A percentile compares a stretch with the other conserved stretches of the same genome.
phyloP scores from a whole-genome alignment of 2,329 filamentous ascomycete species.

The Penicillium thymicola region DNA sequence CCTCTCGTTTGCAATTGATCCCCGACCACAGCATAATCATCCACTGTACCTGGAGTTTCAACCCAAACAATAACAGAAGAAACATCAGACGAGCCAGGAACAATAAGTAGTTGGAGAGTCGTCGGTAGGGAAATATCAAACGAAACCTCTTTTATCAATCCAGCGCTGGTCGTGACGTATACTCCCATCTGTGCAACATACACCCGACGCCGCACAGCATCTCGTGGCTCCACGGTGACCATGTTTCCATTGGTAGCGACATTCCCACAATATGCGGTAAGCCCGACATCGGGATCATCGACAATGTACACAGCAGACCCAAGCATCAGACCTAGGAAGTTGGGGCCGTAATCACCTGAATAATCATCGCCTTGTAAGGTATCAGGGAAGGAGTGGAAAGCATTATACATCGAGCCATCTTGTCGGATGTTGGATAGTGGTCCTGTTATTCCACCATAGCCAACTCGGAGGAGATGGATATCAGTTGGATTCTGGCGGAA shows the following conservation, averaged over 20 bases:
- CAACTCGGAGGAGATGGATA: background rate
- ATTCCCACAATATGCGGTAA: background rate
- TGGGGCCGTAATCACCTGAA: constrained; percentile 57
- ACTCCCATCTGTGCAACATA: background rate
- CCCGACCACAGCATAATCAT: background rate
- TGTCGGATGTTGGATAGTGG: constrained; percentile 50
- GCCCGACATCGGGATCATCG: background rate
- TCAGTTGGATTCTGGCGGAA: constrained; percentile 40
- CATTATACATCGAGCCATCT: constrained; percentile 54
- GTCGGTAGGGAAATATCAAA: background rate
- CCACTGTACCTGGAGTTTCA: background rate
- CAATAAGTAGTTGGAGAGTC: background rate
- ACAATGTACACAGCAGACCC: background rate
- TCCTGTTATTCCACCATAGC: constrained; percentile 44
- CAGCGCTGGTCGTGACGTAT: background rate
- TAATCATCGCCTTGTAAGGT: constrained; percentile 56
- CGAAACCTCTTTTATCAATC: background rate
- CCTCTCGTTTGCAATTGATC: background rate
- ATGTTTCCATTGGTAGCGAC: background rate
- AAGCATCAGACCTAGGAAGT: constrained; percentile 50
- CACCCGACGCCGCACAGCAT: background rate
- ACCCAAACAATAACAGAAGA: background rate
- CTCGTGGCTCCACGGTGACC: background rate
- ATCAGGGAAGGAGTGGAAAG: constrained; percentile 58
- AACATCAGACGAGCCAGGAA: background rate